Base-by-base conservation (phyloP, 352 stramenopile species). In the Phytophthora ramorum region DNA sequence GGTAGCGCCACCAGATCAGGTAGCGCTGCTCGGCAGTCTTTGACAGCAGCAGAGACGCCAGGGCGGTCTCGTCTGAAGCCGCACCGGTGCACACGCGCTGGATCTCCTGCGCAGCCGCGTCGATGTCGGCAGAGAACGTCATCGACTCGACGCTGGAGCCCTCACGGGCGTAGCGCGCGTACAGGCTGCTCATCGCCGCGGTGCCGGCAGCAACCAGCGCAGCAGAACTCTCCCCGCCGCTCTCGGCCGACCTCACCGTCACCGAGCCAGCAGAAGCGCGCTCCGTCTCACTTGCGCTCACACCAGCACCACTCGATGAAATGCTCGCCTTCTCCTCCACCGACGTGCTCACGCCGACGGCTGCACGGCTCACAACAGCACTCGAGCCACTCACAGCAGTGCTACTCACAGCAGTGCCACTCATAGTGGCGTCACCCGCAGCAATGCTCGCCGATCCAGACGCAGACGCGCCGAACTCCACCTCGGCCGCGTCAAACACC, bases 31-130 rank as follows among this genome's bases (percentile, higher is more conserved):
- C 67, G 0, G 26, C 45, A 2, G 51, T 62, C 45, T 68, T 68
- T 6, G 56, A 63, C 45, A 71, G 17, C 7, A 75, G 59, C 4
- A 71, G 45, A 2, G 61, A 56, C 28, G 51, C 56, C 40, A 75
- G 52, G 10, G 51, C 34, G 12, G 35, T 2, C 35, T 41, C 35
- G 35, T 41, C 57, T 24, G 52, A 37, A 22, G 37, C 46, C 35
- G 22, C 34, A 8, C 46, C 46, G 1, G 57, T 54, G 46, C 46
- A 64, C 46, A 46, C 30, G 26, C 57, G 50, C 35, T 86, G 52
- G 64, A 86, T 77, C 63, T 86, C 68, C n/a, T 86, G 69, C 38
- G 58, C 69, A 34, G 62, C 54, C 7, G 44, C 49, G 26, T 86
- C 67, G 30, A 87, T 78, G 14, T 72, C 66, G 6, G 60, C 41